Percentiles rank a stretch among this genome's conserved stretches.
Conservation (phyloP, 2,329 filamentous ascomycete genomes). For the Neonectria magnoliae region DNA sequence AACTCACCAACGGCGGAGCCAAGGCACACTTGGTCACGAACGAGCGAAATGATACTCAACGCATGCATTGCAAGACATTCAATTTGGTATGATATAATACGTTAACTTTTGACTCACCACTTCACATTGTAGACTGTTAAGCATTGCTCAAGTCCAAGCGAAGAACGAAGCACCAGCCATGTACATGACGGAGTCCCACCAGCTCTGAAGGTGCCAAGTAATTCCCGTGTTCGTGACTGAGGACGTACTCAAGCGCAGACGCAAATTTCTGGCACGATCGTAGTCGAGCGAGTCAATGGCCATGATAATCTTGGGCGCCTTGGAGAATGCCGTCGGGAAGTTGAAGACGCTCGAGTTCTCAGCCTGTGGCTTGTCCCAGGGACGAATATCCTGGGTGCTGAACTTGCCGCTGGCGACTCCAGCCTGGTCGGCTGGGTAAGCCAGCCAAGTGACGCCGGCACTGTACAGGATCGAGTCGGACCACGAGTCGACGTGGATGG, state of each 20-base stretch:
- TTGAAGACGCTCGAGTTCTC: background rate
- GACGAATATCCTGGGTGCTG: constrained; percentile 15
- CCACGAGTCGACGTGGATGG: constrained; percentile 22
- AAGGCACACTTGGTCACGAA: background rate
- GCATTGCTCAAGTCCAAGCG: background rate
- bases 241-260: constrained; percentile 6
- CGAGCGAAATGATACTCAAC: too few relatives aligned
- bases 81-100: background rate
- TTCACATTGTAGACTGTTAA: background rate
- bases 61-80: background rate
- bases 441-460: constrained; percentile 23
- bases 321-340: constrained; percentile 1
- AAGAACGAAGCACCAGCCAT: background rate
- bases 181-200: constrained; percentile 13
- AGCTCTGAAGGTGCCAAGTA: constrained; percentile 20
- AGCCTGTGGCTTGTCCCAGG: background rate
- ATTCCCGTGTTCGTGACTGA: constrained; percentile 2
- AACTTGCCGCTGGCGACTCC: constrained; percentile 26
- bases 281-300: constrained; percentile 9
- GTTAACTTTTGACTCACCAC: too few relatives aligned
- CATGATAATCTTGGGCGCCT: constrained; percentile 16
- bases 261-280: constrained; percentile 5
- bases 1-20: background rate
- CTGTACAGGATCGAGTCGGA: constrained; percentile 16
- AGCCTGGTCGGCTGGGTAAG: constrained; percentile 15